Percentiles rank a stretch among this genome's conserved stretches.
phyloP scores from a whole-genome alignment of 768 basidiomycete genomes.

The Leccinellum rugosiceps region DNA sequence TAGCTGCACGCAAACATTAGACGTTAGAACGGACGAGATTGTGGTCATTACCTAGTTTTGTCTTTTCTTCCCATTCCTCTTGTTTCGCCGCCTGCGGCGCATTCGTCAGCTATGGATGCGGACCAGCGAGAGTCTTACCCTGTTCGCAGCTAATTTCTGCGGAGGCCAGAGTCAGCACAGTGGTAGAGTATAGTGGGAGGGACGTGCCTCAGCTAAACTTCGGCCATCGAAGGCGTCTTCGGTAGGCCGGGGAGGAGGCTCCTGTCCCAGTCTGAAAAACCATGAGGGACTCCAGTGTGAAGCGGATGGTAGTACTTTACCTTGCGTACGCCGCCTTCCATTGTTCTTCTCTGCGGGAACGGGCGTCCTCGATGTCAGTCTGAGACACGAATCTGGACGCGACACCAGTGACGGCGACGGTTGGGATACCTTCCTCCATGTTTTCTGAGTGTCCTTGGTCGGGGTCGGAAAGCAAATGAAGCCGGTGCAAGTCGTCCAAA shows the following conservation, averaged over 20 bases:
- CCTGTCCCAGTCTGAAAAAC: constrained; percentile 67
- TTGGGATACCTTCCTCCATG: constrained; percentile 72
- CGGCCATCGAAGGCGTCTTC: constrained; percentile 82
- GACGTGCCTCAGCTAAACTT: constrained; percentile 82
- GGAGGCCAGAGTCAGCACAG: constrained; percentile 10
- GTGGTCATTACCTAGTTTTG: constrained; percentile 52
- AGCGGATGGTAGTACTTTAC: constrained; percentile 29
- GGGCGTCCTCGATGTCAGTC: constrained; percentile 72
- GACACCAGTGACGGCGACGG: constrained; percentile 66
- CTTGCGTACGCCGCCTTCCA: constrained; percentile 91
- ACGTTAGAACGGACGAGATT: constrained; percentile 4
- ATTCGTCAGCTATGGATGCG: constrained; percentile 9
- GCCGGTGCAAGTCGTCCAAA: not conserved
- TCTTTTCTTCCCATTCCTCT: constrained; percentile 92
- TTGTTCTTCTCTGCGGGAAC: constrained; percentile 70
- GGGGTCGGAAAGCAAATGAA: constrained; percentile 21
- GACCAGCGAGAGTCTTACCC: constrained; percentile 42
- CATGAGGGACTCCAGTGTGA: constrained; percentile 1
- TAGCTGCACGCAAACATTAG: constrained; percentile 45
- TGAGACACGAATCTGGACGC: constrained; percentile 85
- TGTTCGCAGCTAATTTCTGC: constrained; percentile 88
- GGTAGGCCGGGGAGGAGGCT: constrained; percentile 70
- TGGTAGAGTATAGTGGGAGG: constrained; percentile 6
- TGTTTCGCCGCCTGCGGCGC: constrained; percentile 71
- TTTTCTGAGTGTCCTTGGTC: constrained; percentile 7